A percentile compares a stretch with the other conserved stretches of the same genome.
These are phyloP conservation scores for Diaporthe citriasiana DNA, from an alignment of 2,329 filamentous ascomycete species.

Conservation along the genomic window DNA sequence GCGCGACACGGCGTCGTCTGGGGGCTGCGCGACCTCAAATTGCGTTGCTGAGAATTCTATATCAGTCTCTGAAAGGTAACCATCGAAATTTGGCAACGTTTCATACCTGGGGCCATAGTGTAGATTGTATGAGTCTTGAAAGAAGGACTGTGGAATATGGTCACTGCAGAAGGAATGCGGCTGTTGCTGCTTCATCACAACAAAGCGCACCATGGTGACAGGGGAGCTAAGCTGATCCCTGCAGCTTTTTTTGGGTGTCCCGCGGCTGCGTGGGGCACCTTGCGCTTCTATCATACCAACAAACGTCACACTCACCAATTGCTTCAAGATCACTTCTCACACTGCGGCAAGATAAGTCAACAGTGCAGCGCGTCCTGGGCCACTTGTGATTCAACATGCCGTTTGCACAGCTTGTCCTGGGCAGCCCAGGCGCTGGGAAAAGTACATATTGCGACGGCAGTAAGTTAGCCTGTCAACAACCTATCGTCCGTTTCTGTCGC, in stretches of 20 bases:
- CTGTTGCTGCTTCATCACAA: slow-evolving; percentile 1
- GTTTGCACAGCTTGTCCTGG: slow-evolving; percentile 85
- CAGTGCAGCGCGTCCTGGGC: slow-evolving; percentile 1
- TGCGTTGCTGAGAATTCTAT: slow-evolving; percentile 69
- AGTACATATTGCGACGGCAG: slow-evolving; percentile 98
- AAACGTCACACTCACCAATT: slow-evolving; percentile 24
- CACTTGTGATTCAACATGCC: slow-evolving; percentile 60
- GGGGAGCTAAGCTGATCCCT: slow-evolving; percentile 40
- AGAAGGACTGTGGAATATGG: neutral
- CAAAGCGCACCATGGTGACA: slow-evolving; percentile 26
- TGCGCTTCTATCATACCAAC: slow-evolving; percentile 22
- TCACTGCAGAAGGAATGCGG: neutral
- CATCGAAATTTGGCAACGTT: neutral
- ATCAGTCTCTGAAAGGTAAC: slow-evolving; percentile 42
- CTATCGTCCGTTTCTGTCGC: slow-evolving; percentile 31
- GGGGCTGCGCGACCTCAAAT: slow-evolving; percentile 86
- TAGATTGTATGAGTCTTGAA: neutral
- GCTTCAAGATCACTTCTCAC: neutral
- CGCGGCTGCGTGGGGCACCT: slow-evolving; percentile 33
- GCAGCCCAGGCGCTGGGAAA: slow-evolving; percentile 95
- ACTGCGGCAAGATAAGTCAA: slow-evolving; percentile 13
- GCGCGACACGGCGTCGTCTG: slow-evolving; percentile 88
- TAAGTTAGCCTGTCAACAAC: slow-evolving; percentile 54
- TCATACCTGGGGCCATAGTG: slow-evolving; percentile 59
- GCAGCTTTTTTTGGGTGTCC: slow-evolving; percentile 35